Conservation (phyloP, 257 asterid species). For the Catharanthus roseus region DNA sequence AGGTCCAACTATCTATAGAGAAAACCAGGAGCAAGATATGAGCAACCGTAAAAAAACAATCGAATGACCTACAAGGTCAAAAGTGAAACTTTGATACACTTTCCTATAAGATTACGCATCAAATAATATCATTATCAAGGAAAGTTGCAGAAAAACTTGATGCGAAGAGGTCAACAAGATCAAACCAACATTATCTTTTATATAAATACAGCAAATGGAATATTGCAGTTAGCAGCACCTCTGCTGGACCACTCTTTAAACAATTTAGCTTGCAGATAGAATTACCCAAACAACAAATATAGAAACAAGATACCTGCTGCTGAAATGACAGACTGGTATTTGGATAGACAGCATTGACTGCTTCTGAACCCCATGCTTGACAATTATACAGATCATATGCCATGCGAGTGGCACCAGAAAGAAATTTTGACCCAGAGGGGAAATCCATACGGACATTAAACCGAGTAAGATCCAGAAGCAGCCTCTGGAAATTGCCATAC, state of each 20-base stretch:
- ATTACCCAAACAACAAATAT: background rate
- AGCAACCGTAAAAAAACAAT: background rate
- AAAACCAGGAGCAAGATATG: background rate
- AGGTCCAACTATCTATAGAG: slow-evolving; percentile 73
- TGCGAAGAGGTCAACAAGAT: background rate
- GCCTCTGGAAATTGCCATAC: slow-evolving; percentile 69
- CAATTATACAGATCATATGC: slow-evolving; percentile 54
- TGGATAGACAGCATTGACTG: slow-evolving; percentile 52
- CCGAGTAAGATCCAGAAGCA: slow-evolving; percentile 58
- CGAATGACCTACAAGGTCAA: no score
- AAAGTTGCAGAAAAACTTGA: background rate
- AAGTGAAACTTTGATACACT: background rate
- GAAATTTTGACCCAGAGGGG: slow-evolving; percentile 57
- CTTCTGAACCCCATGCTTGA: slow-evolving; percentile 39
- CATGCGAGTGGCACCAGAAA: slow-evolving; percentile 41
- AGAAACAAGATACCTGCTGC: slow-evolving; percentile 61
- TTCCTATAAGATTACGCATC: no score
- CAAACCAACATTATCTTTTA: background rate
- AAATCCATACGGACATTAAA: slow-evolving; percentile 49
- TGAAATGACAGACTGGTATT: slow-evolving; percentile 61
- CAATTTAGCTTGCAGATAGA: background rate
- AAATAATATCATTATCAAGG: background rate
- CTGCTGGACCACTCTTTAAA: background rate
- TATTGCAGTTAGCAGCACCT: background rate
- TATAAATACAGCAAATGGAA: background rate